Percentiles rank a stretch among this genome's conserved stretches.
phyloP scores from a whole-genome alignment of 108 stramenopile species.

The Pseudonitzschia multiseries region DNA sequence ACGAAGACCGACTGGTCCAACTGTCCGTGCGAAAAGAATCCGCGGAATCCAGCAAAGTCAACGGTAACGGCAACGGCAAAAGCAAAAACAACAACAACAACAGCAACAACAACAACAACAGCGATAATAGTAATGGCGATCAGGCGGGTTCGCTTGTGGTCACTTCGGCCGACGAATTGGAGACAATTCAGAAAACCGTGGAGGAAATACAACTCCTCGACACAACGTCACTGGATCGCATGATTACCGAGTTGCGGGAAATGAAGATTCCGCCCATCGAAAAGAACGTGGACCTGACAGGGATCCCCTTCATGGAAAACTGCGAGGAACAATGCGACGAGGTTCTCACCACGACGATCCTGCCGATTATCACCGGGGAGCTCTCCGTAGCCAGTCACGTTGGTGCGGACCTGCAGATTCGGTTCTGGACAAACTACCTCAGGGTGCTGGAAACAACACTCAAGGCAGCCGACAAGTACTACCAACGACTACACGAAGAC shows the following conservation, averaged over 20 bases:
- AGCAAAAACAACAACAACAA: background rate
- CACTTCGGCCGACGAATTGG: background rate
- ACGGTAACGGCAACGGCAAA: too few relatives aligned
- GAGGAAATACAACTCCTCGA: background rate
- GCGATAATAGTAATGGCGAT: background rate
- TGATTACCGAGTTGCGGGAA: background rate
- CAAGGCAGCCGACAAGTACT: slow-evolving; percentile 21
- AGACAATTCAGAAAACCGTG: slow-evolving; percentile 1
- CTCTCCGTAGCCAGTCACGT: slow-evolving; percentile 4
- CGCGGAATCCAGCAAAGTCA: background rate
- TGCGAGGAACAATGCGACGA: slow-evolving; percentile 11
- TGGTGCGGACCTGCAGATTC: slow-evolving; percentile 15
- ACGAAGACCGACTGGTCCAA: slow-evolving; percentile 30
- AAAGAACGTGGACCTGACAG: slow-evolving; percentile 3
- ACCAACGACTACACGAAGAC: slow-evolving; percentile 17
- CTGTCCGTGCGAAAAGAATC: background rate
- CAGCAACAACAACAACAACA: too few relatives aligned
- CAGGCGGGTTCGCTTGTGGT: background rate
- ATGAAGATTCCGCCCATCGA: background rate
- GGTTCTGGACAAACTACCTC: slow-evolving; percentile 26
- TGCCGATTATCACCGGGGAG: slow-evolving; percentile 8
- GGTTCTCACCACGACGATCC: slow-evolving; percentile 3
- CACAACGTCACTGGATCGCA: background rate
- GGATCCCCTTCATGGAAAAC: slow-evolving; percentile 13
- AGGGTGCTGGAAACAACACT: slow-evolving; percentile 9